Base-by-base conservation (phyloP, 2,329 filamentous ascomycete genomes). In the Apiospora saccharicola region DNA sequence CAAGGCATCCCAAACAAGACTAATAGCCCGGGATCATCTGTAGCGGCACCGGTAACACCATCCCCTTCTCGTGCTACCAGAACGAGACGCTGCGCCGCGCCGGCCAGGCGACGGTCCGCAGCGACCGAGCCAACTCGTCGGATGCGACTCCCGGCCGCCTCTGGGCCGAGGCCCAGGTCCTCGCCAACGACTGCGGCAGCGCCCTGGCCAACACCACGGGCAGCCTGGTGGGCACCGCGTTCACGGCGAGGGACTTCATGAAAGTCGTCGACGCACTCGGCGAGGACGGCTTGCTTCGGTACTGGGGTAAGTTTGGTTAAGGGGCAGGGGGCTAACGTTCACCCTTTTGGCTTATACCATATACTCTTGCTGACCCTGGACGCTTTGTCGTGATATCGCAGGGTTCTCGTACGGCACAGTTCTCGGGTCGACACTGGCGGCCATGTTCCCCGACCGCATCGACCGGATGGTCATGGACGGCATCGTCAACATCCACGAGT, bases 391-490 rank as follows among this genome's bases (percentile, higher is more conserved):
- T 16, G 6, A 46, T 14, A 7, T 37, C 7, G 8, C 51, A 82
- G 83, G 83, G 10, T 76, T 82, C 72, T 85, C 83, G 1, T 85
- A 85, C 70, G 84, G 84, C 19, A 83, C 82, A 1, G 75, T 80
- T 7, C 74, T 86, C 1, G 84, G 85, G 8, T 77, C 78, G 3
- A 83, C 80, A 0, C 75, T 82, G 16, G 82, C 82, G 8, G 80
- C 82, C 26, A 82, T 86, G 80, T 85, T 84, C 72, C 84, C 84
- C 0, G 81, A 85, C 30, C 77, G 80, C 51, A 78, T 85, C 30
- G 83, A 83, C 30, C 78, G 77, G 46, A 71, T 85, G 13, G 73
- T 85, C 19, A 73, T 86, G 1, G 84, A 85, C 73, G 81, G 81
- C 68, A 78, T 80, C 6, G 71, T 78, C 34, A 83, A 81, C 68